These are phyloP conservation scores for Cercospora beticola DNA, from an alignment of 2,329 filamentous ascomycete genomes.

Conservation along the genomic window DNA sequence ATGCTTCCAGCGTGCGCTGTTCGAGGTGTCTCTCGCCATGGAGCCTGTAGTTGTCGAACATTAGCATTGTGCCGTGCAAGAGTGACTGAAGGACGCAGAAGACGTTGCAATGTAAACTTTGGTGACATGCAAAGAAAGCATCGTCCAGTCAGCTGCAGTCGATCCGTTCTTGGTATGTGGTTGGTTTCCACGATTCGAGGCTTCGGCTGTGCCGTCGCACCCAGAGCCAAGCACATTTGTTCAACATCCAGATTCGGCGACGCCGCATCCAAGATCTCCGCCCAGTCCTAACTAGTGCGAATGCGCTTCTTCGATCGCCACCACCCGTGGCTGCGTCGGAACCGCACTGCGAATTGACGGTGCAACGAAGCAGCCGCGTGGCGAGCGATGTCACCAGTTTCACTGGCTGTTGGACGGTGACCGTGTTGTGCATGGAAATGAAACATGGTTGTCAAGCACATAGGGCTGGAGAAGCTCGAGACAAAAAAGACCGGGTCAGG, in stretches of 20 bases:
- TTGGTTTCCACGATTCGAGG: constrained; percentile 15
- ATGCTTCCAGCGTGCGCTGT: constrained; percentile 56
- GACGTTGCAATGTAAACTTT: background rate
- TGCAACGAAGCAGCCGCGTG: background rate
- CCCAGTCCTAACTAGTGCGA: background rate
- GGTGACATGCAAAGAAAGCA: constrained; percentile 5
- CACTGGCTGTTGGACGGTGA: background rate
- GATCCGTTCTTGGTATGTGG: constrained; percentile 8
- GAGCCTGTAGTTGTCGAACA: constrained; percentile 43
- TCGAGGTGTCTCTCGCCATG: constrained; percentile 62
- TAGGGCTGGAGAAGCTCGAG: constrained; percentile 5
- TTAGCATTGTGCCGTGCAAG: constrained; percentile 18
- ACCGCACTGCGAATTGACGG: background rate
- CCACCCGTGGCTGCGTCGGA: background rate
- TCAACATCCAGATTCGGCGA: constrained; percentile 11
- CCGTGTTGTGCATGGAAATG: background rate
- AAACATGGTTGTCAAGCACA: background rate
- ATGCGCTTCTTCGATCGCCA: background rate
- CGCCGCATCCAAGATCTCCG: constrained; percentile 1
- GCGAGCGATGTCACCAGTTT: background rate
- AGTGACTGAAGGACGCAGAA: constrained; percentile 2
- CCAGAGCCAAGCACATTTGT: constrained; percentile 14
- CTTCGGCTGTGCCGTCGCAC: constrained; percentile 22
- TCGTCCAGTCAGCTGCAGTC: constrained; percentile 11
- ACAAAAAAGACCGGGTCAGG: background rate